Base-by-base conservation (phyloP, 176 grass and related monocot species). In the Oryza meyeriana region DNA sequence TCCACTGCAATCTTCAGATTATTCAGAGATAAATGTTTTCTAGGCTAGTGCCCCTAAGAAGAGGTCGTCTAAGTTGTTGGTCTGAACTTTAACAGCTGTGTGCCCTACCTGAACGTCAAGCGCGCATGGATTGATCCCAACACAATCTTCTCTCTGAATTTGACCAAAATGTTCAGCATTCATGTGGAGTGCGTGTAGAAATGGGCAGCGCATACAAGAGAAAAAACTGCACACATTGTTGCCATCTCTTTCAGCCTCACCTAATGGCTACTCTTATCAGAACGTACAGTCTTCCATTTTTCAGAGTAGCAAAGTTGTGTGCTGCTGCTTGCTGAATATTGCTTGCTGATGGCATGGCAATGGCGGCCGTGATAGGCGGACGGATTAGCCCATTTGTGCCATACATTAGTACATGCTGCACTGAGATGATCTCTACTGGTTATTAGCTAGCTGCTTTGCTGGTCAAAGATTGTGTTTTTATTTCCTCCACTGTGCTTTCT, bases 331-430 rank as follows among this genome's bases (percentile, higher is more conserved):
- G 22, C 55, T 59, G 55, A 55, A 40, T n/a, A 40, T 32, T 48
- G 67, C 35, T 2, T 2, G 33, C 32, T 52, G 64, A n/a, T 45
- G 28, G 64, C 34, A 30, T 9, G 28, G 57, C 27, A 55, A 24
- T 57, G 72, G 18, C 27, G 70, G 70, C 79, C 87, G 82, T 39
- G 87, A 89, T 63, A 64, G 40, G 82, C 82, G 87, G 87, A 8
- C 30, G 25, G 82, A 85, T 70, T 63, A 59, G n/a, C 55, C 8
- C 48, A 55, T 55, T 5, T n/a, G n/a, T n/a, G n/a, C n/a, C 44
- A 47, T 17, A 47, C 44, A 47, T 47, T 47, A 47, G 44, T 47
- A 16, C 44, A 2, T 32, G 13, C 52, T 72, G 61, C 57, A 64
- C 5, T 50, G 18, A 2, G 11, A 29, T n/a, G 18, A 55, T 12